phyloP scores from a whole-genome alignment of 2,329 filamentous ascomycete genomes.

The Pseudomassariella vexata region DNA sequence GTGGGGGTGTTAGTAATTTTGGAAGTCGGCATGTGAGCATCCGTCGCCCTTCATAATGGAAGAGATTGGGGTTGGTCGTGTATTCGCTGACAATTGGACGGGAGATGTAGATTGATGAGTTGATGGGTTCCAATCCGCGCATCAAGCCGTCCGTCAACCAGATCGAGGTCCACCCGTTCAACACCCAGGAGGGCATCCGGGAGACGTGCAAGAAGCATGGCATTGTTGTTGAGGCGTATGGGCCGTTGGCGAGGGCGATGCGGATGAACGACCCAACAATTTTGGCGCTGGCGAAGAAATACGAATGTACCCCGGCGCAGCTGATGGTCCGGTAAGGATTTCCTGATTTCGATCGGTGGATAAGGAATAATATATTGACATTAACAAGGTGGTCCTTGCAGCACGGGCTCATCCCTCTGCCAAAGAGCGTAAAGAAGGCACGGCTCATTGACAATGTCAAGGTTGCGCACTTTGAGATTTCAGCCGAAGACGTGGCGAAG shows the following conservation, averaged over 20 bases:
- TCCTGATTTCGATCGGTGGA: not conserved
- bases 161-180: slow-evolving; percentile 79
- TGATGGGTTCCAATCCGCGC: slow-evolving; percentile 56
- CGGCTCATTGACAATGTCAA: slow-evolving; percentile 61
- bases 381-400: slow-evolving; percentile 75
- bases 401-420: slow-evolving; percentile 65
- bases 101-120: slow-evolving; percentile 54
- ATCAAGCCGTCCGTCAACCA: slow-evolving; percentile 70
- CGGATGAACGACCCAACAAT: slow-evolving; percentile 65
- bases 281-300: slow-evolving; percentile 56
- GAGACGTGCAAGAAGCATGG: slow-evolving; percentile 58
- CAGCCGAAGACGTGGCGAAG: slow-evolving; percentile 52
- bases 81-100: no score
- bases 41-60: no score
- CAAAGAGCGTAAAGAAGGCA: slow-evolving; percentile 61
- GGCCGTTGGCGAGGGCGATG: slow-evolving; percentile 66
- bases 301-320: slow-evolving; percentile 66
- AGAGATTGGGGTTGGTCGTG: no score
- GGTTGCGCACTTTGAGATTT: slow-evolving; percentile 56
- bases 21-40: slow-evolving; percentile 67
- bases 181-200: slow-evolving; percentile 63
- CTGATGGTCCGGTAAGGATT: slow-evolving; percentile 52
- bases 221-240: slow-evolving; percentile 74
- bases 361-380: not conserved
- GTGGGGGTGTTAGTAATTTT: slow-evolving; percentile 73